A percentile compares a stretch with the other conserved stretches of the same genome.
Conservation (phyloP, 2,329 filamentous ascomycete species). For the Myotisia sp. region DNA sequence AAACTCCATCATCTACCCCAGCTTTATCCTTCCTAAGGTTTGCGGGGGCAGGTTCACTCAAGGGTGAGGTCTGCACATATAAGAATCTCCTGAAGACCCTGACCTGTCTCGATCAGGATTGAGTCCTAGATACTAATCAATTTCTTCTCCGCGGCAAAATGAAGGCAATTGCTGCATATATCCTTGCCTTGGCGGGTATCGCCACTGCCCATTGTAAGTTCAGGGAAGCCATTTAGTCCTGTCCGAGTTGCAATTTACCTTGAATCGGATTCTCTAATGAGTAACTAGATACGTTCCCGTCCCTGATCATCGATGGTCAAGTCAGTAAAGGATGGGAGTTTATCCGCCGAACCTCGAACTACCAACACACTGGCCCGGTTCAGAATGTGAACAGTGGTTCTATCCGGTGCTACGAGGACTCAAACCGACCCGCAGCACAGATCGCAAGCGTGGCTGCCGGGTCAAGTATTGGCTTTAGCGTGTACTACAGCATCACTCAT, state of each 20-base stretch:
- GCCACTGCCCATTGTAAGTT: constrained; percentile 2
- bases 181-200: constrained; percentile 1
- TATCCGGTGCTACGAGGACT: constrained; percentile 10
- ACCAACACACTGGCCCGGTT: constrained; percentile 6
- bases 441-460: constrained; percentile 9
- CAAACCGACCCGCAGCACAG: constrained; percentile 20
- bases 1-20: background rate
- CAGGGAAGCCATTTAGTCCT: background rate
- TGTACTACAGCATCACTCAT: constrained; percentile 42
- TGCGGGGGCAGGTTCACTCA: background rate
- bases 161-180: background rate
- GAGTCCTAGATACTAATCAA: no score
- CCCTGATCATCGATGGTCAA: constrained; percentile 5
- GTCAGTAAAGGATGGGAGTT: constrained; percentile 5
- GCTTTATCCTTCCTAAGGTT: background rate
- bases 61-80: background rate
- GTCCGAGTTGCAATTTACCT: background rate
- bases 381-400: constrained; percentile 5
- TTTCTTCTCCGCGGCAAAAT: background rate
- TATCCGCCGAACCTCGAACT: constrained; percentile 5
- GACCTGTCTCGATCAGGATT: no score
- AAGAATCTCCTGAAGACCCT: background rate
- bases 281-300: constrained; percentile 7
- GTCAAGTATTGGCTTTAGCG: constrained; percentile 20
- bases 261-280: background rate